Percentiles rank a stretch among this genome's conserved stretches.
These are phyloP conservation scores for Mycena olivaceomarginata DNA, from an alignment of 768 basidiomycete genomes.

Conservation along the genomic window DNA sequence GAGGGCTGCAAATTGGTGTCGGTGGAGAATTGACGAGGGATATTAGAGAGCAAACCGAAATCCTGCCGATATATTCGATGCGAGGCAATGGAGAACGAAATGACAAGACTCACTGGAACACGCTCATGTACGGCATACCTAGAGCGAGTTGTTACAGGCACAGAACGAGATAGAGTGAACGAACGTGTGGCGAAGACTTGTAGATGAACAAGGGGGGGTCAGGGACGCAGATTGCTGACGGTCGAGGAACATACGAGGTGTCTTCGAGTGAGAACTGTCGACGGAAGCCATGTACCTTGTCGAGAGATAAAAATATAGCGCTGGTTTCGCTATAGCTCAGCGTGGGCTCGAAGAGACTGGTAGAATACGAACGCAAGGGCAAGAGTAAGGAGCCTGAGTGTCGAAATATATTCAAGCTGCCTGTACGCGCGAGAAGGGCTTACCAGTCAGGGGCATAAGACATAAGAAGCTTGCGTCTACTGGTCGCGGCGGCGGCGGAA, in stretches of 20 bases:
- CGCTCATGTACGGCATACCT: slow-evolving; percentile 87
- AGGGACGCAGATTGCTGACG: slow-evolving; percentile 30
- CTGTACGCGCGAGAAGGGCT: slow-evolving; percentile 44
- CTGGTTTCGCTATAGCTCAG: slow-evolving; percentile 55
- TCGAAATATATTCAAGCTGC: not conserved
- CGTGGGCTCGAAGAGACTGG: not conserved
- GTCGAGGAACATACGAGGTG: slow-evolving; percentile 73
- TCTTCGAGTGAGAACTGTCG: slow-evolving; percentile 88
- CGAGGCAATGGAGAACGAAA: slow-evolving; percentile 31
- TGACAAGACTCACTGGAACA: slow-evolving; percentile 74
- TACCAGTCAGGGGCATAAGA: slow-evolving; percentile 90
- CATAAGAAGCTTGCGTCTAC: slow-evolving; percentile 66
- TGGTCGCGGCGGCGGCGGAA: slow-evolving; percentile 43
- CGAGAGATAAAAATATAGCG: slow-evolving; percentile 76
- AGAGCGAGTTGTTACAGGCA: slow-evolving; percentile 14
- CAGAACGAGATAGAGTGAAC: not conserved
- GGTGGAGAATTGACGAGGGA: not conserved
- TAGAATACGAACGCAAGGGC: slow-evolving; percentile 73
- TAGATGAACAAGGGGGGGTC: slow-evolving; percentile 60
- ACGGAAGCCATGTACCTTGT: slow-evolving; percentile 83
- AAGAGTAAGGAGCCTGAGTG: slow-evolving; percentile 79
- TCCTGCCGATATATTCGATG: slow-evolving; percentile 1
- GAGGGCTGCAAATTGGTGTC: slow-evolving; percentile 56
- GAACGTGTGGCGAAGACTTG: slow-evolving; percentile 50
- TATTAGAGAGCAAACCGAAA: slow-evolving; percentile 25